A percentile compares a stretch with the other conserved stretches of the same genome.
Conservation (phyloP, 345 rosid species). For the Eucalyptus urophylla region DNA sequence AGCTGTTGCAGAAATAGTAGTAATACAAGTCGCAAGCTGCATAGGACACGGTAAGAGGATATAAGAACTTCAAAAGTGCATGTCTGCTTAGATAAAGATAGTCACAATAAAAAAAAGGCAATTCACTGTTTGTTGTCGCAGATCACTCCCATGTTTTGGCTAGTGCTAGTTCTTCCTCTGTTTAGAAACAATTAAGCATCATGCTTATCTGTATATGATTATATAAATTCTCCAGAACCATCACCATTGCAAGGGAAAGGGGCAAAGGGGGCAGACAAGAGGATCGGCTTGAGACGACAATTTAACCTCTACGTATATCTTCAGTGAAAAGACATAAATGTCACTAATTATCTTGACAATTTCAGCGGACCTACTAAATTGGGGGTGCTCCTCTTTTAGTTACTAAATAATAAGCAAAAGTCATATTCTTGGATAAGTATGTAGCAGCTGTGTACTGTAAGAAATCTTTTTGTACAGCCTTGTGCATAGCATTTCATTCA, state of each 20-base stretch:
- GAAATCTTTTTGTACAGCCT: neutral
- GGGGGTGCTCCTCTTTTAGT: neutral
- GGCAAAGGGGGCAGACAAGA: neutral
- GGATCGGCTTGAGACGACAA: neutral
- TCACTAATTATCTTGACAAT: neutral
- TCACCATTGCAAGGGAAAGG: neutral
- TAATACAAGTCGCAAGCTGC: neutral
- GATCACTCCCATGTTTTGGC: neutral
- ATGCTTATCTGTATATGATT: neutral
- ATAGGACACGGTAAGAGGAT: neutral
- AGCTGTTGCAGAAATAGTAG: neutral
- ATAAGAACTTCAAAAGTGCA: neutral
- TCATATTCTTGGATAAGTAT: neutral
- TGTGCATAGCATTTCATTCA: neutral
- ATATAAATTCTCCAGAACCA: neutral
- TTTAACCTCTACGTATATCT: neutral
- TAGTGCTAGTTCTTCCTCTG: neutral
- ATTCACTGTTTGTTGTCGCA: neutral
- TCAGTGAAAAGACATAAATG: neutral
- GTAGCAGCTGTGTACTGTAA: neutral
- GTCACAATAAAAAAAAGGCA: neutral
- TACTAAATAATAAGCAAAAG: neutral
- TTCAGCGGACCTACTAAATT: neutral
- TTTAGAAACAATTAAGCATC: neutral
- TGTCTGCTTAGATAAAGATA: neutral